A percentile compares a stretch with the other conserved stretches of the same genome.
These are phyloP conservation scores for Cephaloascus fragrans DNA, from an alignment of 805 yeast genomes.

Conservation along the genomic window DNA sequence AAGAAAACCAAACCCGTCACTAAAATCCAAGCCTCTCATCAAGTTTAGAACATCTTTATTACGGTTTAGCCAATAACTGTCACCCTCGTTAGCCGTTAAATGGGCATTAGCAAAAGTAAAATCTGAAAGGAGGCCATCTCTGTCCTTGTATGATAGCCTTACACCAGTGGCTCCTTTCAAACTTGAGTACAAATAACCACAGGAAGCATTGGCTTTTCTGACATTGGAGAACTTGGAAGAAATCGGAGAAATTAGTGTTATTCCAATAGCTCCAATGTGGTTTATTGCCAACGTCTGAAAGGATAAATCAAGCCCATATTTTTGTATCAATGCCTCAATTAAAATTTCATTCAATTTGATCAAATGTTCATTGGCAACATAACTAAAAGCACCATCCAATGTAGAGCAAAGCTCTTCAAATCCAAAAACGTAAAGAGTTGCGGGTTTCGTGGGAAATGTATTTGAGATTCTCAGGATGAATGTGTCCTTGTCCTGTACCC, in stretches of 20 bases:
- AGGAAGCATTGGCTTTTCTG: conserved; percentile 23
- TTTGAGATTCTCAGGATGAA: conserved; percentile 17
- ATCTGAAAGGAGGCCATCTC: conserved; percentile 13
- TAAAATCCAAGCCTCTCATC: conserved; percentile 45
- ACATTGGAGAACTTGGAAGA: conserved; percentile 18
- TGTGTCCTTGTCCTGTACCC: conserved; percentile 20
- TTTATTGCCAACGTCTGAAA: conserved; percentile 33
- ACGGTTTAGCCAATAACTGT: conserved; percentile 31
- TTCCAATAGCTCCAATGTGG: conserved; percentile 50
- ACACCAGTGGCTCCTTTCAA: conserved; percentile 70
- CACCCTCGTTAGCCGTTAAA: conserved; percentile 73
- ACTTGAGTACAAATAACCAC: conserved; percentile 54
- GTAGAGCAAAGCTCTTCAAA: conserved; percentile 56
- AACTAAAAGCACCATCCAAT: conserved; percentile 40
- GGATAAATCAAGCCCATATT: conserved; percentile 18
- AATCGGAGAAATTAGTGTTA: conserved; percentile 38
- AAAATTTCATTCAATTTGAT: conserved; percentile 23
- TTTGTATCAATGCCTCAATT: conserved; percentile 19
- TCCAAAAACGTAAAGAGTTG: conserved; percentile 48
- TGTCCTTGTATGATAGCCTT: conserved; percentile 28
- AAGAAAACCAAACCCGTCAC: conserved; percentile 43
- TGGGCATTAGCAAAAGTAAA: conserved; percentile 65
- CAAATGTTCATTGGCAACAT: conserved; percentile 24
- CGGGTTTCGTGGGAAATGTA: conserved; percentile 19
- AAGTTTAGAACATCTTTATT: conserved; percentile 41